Evolutionary conservation across 2,329 filamentous ascomycete species (phyloP), one percentile per base, ranked within the genome.

Genomic region (Penicillium sp.): DNA sequence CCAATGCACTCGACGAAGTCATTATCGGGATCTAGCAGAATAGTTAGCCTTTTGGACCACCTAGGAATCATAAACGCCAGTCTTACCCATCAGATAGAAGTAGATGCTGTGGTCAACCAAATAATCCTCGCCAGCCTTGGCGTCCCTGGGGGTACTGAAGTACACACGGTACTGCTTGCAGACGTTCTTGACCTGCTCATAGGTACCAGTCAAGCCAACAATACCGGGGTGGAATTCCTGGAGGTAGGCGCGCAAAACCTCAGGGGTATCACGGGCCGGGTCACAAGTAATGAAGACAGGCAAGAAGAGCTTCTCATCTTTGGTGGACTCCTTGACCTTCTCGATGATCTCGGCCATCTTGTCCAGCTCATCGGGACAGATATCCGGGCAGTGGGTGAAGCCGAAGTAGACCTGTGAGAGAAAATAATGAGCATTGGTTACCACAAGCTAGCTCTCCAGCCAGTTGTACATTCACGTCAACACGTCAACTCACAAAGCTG

Each of bases 301-400:
- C 27, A 87, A 79, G 62, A 97, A 77, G 48, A 80, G 58, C 54
- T 73, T 69, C 49, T 73, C 67, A 29, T 69, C 71, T 45, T 69
- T 68, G 20, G 73, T 74, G 42, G 64, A 68, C 35, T 69, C 72
- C 56, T 73, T 71, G 51, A 87, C 82, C 56, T 79, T 79, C 70
- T 99, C 92, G 69, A 95, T 89, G 85, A 97, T 96, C 55, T 83
- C 82, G n/a, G 93, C 90, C 92, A 99, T 97, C 81, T 99, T 99
- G 79, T 99, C 94, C 67, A 99, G 88, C 77, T 99, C 94, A 70
- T 99, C 94, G 31, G 94, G 94, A 79, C 94, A 99, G 72, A 99
- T 99, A 73, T 99, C 94, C 23, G 94, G 94, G 73, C 94, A 99
- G 75, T 97, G 92, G 8, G 91, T 93, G 82, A 99, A 99, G 68